Evolutionary conservation across 345 rosid genomes (phyloP), one percentile per base, ranked within the genome.

Genomic region (Citrus hindsii): DNA sequence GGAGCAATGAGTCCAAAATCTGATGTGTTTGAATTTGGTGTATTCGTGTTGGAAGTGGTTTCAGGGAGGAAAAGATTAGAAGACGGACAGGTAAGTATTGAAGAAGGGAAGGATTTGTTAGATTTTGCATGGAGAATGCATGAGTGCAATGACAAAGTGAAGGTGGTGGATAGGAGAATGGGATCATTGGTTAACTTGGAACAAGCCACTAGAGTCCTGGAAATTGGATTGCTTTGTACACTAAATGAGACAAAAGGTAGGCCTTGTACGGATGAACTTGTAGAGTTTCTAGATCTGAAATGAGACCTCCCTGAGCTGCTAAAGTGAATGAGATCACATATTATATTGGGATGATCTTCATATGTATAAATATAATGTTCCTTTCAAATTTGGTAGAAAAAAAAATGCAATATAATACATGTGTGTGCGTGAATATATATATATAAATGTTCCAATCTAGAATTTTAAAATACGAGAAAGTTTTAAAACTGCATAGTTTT

Each of bases 101-200:
- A n/a, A 71, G 88, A 83, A 53, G 86, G 32, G 79, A 83, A 58
- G 78, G 89, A 87, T n/a, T 73, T 89, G 84, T 74, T 87, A 73
- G 87, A 87, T 53, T 82, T 82, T 24, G 84, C 83, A 0, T 85
- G 88, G 92, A 84, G 88, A 74, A 81, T 84, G 86, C 92, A 87
- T 22, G 84, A 84, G 81, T 69, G 19, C n/a, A 75, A 81, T 48
- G 87, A 87, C 80, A 84, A 82, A 67, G 61, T 27, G 37, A 85
- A 83, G 69, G 79, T 80, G 24, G 79, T 87, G 3, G 90, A 89
- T 75, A 25, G 76, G 51, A 87, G 89, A 80, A 87, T 89, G 92
- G 90, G 89, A 12, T 77, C 89, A 3, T 32, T 86, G 62, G 73
- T 84, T 18, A 89, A 84, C 75, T 55, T 64, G 61, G 86, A 87